Evolutionary conservation across 2,329 filamentous ascomycete genomes (phyloP).

Genomic region (Ilyonectria sp.): DNA sequence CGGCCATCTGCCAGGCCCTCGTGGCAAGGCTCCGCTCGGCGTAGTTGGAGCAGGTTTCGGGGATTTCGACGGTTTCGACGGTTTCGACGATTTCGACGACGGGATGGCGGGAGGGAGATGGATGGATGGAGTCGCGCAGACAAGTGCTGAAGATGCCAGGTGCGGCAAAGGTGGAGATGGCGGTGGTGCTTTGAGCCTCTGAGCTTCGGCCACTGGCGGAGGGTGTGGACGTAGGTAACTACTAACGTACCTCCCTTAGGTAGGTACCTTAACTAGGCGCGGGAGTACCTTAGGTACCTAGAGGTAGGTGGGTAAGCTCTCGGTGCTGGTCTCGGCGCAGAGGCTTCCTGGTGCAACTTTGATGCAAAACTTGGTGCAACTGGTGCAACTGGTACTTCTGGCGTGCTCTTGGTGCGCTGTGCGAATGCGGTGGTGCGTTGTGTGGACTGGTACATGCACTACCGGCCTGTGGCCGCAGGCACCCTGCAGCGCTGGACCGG

Average conservation of each 20-base stretch:
- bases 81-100: slow-evolving; percentile 21
- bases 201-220: slow-evolving; percentile 32
- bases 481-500: slow-evolving; percentile 45
- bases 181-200: slow-evolving; percentile 43
- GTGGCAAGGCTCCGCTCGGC: slow-evolving; percentile 39
- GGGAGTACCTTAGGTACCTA: too few relatives aligned
- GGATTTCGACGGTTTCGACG: too few relatives aligned
- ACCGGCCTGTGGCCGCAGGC: background rate
- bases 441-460: slow-evolving; percentile 10
- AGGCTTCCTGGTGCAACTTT: background rate
- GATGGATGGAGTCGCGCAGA: slow-evolving; percentile 46
- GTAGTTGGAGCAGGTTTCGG: slow-evolving; percentile 29
- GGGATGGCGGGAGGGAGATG: slow-evolving; percentile 42
- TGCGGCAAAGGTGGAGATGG: slow-evolving; percentile 33
- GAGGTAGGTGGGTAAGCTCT: background rate
- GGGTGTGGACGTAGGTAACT: slow-evolving; percentile 28
- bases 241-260: too few relatives aligned
- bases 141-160: slow-evolving; percentile 33
- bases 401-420: slow-evolving; percentile 19
- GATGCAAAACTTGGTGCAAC: background rate
- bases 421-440: slow-evolving; percentile 23
- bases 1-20: slow-evolving; percentile 45
- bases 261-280: too few relatives aligned
- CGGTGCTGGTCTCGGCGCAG: slow-evolving; percentile 1
- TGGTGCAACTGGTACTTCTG: background rate